Evolutionary conservation across 2,329 filamentous ascomycete species (phyloP).

Genomic region (Pyrenophora seminiperda): DNA sequence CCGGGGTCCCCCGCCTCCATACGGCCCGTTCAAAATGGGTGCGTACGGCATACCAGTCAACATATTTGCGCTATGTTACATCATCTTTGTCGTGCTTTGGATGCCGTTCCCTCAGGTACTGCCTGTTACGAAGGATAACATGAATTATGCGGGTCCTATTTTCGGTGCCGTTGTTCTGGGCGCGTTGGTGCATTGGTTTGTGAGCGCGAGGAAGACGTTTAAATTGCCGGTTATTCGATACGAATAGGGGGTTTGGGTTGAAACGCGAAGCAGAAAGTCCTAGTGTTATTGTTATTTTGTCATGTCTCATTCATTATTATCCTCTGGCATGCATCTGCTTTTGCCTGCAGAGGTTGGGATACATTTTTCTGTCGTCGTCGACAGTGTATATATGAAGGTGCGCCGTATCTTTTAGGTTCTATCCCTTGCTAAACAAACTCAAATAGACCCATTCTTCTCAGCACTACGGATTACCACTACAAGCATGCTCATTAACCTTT

Average conservation of each 20-base stretch:
- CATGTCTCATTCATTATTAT: no score
- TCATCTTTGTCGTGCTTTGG: conserved; percentile 35
- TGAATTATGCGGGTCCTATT: conserved; percentile 43
- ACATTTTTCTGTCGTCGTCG: no score
- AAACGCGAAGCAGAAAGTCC: no score
- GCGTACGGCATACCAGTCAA: conserved; percentile 33
- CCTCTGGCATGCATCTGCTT: no score
- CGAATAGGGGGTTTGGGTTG: conserved; percentile 14
- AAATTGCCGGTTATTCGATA: conserved; percentile 30
- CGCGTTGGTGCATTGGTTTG: conserved; percentile 31
- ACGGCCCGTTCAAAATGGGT: conserved; percentile 39
- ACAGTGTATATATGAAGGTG: no score
- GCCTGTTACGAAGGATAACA: conserved; percentile 36
- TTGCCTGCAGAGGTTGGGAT: no score
- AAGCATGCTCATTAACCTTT: no score
- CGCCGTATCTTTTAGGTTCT: no score
- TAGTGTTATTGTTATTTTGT: no score
- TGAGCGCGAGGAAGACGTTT: conserved; percentile 26
- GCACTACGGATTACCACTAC: no score
- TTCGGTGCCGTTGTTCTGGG: conserved; percentile 31
- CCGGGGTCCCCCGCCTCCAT: conserved; percentile 25
- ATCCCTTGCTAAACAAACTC: no score
- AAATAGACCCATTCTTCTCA: no score
- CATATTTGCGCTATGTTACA: conserved; percentile 30
- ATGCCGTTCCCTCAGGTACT: conserved; percentile 38